These are phyloP conservation scores for Epichloe sylvatica DNA, from an alignment of 2,329 filamentous ascomycete genomes.

Conservation along the genomic window DNA sequence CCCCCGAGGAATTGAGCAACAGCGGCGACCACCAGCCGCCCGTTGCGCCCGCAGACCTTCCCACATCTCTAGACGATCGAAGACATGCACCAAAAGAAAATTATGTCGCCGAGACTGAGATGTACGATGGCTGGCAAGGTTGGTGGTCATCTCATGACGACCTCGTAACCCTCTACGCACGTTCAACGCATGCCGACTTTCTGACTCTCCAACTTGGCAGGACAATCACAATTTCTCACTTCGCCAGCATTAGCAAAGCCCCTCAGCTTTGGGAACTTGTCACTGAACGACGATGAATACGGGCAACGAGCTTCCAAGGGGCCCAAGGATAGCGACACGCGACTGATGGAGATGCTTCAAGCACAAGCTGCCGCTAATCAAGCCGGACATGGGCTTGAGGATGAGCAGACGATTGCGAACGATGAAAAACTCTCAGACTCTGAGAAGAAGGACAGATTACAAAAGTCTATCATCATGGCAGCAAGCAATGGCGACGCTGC, in stretches of 20 bases:
- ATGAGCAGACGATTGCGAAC: constrained; percentile 65
- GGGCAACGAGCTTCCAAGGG: constrained; percentile 43
- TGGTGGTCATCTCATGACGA: constrained; percentile 9
- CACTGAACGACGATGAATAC: constrained; percentile 68
- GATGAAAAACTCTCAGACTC: constrained; percentile 59
- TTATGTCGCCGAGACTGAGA: constrained; percentile 72
- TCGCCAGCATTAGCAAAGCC: constrained; percentile 74
- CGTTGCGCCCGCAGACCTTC: constrained; percentile 67
- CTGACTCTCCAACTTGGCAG: constrained; percentile 32
- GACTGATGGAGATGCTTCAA: constrained; percentile 90
- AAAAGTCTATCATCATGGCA: constrained; percentile 85
- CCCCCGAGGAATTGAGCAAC: constrained; percentile 38
- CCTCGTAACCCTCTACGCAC: neutral
- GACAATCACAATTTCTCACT: constrained; percentile 89
- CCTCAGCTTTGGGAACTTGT: constrained; percentile 65
- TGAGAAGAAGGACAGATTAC: constrained; percentile 69
- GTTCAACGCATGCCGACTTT: neutral
- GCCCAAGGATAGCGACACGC: constrained; percentile 62
- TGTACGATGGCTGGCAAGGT: constrained; percentile 99
- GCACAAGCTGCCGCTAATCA: constrained; percentile 77
- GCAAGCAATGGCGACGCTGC: constrained; percentile 89
- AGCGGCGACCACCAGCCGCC: constrained; percentile 29
- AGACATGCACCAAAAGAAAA: constrained; percentile 48
- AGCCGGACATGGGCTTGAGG: constrained; percentile 55
- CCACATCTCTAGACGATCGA: constrained; percentile 82